phyloP scores from a whole-genome alignment of 2,329 filamentous ascomycete genomes.

The Botryotinia calthae region DNA sequence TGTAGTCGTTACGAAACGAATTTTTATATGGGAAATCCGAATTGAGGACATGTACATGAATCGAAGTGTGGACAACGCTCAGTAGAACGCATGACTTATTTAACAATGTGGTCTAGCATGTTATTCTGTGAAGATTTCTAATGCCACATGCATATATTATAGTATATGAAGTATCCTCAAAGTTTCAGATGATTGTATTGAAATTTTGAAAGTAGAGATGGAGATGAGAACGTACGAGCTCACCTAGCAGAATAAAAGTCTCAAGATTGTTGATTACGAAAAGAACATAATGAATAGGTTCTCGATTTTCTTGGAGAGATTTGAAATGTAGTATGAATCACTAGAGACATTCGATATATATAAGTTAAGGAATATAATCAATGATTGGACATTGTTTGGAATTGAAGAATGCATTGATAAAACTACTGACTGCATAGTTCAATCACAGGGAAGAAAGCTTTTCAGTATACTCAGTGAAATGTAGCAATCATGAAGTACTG shows the following conservation, averaged over 20 bases:
- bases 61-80: neutral
- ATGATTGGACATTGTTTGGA: neutral
- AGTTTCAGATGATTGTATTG: neutral
- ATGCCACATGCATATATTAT: neutral
- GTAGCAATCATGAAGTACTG: neutral
- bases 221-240: neutral
- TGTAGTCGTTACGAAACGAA: neutral
- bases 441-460: neutral
- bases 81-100: neutral
- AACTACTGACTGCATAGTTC: no score
- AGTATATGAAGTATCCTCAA: neutral
- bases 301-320: neutral
- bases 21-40: neutral
- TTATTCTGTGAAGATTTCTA: neutral
- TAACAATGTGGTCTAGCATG: neutral
- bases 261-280: neutral
- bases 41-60: neutral
- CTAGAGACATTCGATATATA: no score
- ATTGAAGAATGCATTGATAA: no score
- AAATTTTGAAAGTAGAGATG: neutral
- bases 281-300: neutral
- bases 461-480: neutral
- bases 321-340: neutral
- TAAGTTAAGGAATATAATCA: neutral
- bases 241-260: fast-evolving